Evolutionary conservation across 345 rosid species (phyloP).

Genomic region (Melastoma malabathricum): DNA sequence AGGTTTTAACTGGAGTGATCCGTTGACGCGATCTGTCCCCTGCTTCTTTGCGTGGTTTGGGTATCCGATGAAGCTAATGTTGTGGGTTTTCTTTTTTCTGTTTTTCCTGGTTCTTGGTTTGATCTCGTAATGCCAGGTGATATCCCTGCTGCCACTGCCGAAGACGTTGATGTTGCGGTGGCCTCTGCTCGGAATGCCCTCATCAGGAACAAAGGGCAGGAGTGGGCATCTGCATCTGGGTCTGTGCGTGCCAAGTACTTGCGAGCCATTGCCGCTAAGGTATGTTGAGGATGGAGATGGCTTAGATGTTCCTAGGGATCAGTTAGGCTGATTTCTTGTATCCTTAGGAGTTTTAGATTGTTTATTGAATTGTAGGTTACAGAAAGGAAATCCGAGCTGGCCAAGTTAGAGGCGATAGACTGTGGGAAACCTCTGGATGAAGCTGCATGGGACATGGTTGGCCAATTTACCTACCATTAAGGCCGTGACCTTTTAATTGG

Average conservation of each 20-base stretch:
- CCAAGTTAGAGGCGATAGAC: slow-evolving; percentile 81
- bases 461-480: background rate
- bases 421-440: slow-evolving; percentile 90
- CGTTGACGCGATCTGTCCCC: too few relatives aligned
- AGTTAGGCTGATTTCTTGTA: too few relatives aligned
- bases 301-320: too few relatives aligned
- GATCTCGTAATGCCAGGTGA: slow-evolving; percentile 30
- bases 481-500: too few relatives aligned
- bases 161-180: slow-evolving; percentile 91
- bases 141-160: slow-evolving; percentile 87
- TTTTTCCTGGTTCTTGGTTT: too few relatives aligned
- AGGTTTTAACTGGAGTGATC: too few relatives aligned
- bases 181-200: slow-evolving; percentile 73
- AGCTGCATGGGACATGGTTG: slow-evolving; percentile 87
- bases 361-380: slow-evolving; percentile 35
- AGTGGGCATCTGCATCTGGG: slow-evolving; percentile 74
- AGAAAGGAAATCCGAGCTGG: slow-evolving; percentile 63
- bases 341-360: too few relatives aligned
- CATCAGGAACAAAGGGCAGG: slow-evolving; percentile 56
- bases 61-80: too few relatives aligned
- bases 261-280: slow-evolving; percentile 98
- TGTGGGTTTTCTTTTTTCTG: too few relatives aligned
- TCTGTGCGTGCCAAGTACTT: slow-evolving; percentile 75
- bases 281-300: slow-evolving; percentile 2
- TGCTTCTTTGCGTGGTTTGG: too few relatives aligned